A percentile compares a stretch with the other conserved stretches of the same genome.
Evolutionary conservation across 2,329 filamentous ascomycete species (phyloP).

Genomic region (Elsinoe batatas): DNA sequence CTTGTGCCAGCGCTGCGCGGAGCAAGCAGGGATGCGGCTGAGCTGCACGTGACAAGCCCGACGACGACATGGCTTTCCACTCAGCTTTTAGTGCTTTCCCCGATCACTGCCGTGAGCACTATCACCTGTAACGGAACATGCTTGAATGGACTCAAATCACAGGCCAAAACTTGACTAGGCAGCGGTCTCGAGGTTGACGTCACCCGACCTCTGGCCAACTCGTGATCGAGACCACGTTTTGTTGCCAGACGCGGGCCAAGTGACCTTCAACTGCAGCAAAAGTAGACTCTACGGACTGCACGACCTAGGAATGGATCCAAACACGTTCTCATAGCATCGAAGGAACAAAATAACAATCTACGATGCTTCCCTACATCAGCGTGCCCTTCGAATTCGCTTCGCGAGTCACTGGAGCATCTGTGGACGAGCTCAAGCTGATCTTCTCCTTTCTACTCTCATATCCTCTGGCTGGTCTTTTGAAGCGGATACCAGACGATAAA

Average conservation of each 20-base stretch:
- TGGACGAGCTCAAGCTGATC: conserved; percentile 62
- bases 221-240: not conserved
- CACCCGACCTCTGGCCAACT: not conserved
- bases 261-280: not conserved
- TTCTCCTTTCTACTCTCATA: conserved; percentile 86
- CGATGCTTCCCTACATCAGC: conserved; percentile 57
- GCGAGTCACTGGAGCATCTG: conserved; percentile 4
- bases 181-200: not conserved
- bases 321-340: not conserved
- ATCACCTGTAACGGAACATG: not conserved
- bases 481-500: conserved; percentile 76
- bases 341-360: not conserved
- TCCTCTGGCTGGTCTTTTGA: conserved; percentile 77
- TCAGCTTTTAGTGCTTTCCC: no score
- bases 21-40: no score
- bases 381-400: conserved; percentile 18
- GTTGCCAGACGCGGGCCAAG: not conserved
- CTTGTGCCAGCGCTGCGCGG: not conserved
- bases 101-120: not conserved
- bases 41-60: not conserved
- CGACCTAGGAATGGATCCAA: not conserved
- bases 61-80: not conserved
- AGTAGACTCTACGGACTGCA: not conserved
- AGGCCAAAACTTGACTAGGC: not conserved
- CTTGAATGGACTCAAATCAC: not conserved